Percentiles rank a stretch among this genome's conserved stretches.
Conservation (phyloP, 2,329 filamentous ascomycete genomes). For the Diaporthe ilicicola region DNA sequence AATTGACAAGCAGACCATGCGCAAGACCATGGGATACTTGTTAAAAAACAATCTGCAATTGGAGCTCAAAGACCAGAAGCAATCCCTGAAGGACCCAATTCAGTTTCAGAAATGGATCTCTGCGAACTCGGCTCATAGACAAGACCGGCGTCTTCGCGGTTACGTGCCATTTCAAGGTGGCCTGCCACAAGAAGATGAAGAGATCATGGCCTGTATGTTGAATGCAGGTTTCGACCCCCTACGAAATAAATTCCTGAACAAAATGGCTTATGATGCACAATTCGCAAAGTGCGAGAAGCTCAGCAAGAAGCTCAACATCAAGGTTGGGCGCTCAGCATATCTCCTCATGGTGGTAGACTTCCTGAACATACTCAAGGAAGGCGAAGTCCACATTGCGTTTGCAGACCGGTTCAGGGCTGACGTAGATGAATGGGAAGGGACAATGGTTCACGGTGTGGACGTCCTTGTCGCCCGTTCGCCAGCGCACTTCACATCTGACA, state of each 20-base stretch:
- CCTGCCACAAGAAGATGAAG: constrained; percentile 58
- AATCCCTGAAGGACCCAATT: constrained; percentile 58
- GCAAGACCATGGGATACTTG: constrained; percentile 55
- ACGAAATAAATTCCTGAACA: constrained; percentile 56
- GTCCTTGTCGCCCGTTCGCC: constrained; percentile 75
- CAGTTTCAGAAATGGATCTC: constrained; percentile 64
- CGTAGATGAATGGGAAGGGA: constrained; percentile 59
- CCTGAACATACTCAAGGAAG: constrained; percentile 63
- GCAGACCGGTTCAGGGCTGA: constrained; percentile 69
- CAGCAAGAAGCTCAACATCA: constrained; percentile 66
- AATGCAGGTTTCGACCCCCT: constrained; percentile 67
- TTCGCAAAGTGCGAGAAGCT: constrained; percentile 62
- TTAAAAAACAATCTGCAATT: constrained; percentile 58
- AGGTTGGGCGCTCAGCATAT: constrained; percentile 67
- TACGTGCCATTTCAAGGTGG: constrained; percentile 56
- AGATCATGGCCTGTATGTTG: constrained; percentile 63
- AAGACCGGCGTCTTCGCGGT: constrained; percentile 49
- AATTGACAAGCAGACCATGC: constrained; percentile 53
- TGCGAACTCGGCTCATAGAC: constrained; percentile 46
- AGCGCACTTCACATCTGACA: constrained; percentile 74
- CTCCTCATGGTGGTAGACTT: constrained; percentile 77
- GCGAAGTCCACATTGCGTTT: constrained; percentile 75
- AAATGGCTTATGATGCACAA: constrained; percentile 56
- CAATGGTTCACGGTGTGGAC: constrained; percentile 63
- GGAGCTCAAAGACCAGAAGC: constrained; percentile 61